Conservation (phyloP, 345 rosid species). For the Eucalyptus erythrocorys region DNA sequence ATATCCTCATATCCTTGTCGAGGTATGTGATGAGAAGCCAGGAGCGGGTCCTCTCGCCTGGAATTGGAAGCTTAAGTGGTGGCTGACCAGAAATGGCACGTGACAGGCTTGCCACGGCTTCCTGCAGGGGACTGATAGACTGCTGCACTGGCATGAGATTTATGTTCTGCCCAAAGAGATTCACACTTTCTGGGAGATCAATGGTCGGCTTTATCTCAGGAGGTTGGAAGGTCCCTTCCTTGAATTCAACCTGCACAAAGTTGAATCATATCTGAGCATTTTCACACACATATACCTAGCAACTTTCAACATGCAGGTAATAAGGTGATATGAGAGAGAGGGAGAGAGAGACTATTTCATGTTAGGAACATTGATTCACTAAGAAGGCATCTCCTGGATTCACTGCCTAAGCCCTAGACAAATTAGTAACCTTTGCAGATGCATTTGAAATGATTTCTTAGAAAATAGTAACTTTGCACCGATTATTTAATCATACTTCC, state of each 20-base stretch:
- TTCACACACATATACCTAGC: background rate
- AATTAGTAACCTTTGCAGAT: background rate
- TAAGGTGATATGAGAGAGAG: background rate
- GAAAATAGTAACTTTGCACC: background rate
- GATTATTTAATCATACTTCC: background rate
- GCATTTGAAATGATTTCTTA: background rate
- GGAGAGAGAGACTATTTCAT: background rate
- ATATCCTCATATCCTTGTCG: slow-evolving; percentile 76
- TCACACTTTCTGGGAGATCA: slow-evolving; percentile 57
- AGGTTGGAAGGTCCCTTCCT: slow-evolving; percentile 73
- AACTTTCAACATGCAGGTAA: background rate
- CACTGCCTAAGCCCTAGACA: background rate
- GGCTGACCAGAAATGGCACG: slow-evolving; percentile 73
- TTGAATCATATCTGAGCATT: background rate
- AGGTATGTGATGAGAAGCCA: slow-evolving; percentile 92
- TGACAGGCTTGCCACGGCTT: slow-evolving; percentile 53
- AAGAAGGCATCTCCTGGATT: background rate
- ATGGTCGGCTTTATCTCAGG: slow-evolving; percentile 73
- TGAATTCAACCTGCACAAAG: slow-evolving; percentile 61
- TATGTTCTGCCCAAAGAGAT: slow-evolving; percentile 69
- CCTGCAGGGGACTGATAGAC: slow-evolving; percentile 65
- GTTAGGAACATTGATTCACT: background rate
- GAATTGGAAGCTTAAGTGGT: slow-evolving; percentile 74
- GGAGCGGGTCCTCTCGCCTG: slow-evolving; percentile 52
- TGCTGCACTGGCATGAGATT: slow-evolving; percentile 60